phyloP scores from a whole-genome alignment of 768 basidiomycete genomes.

The Cystofilobasidium bisporidii region DNA sequence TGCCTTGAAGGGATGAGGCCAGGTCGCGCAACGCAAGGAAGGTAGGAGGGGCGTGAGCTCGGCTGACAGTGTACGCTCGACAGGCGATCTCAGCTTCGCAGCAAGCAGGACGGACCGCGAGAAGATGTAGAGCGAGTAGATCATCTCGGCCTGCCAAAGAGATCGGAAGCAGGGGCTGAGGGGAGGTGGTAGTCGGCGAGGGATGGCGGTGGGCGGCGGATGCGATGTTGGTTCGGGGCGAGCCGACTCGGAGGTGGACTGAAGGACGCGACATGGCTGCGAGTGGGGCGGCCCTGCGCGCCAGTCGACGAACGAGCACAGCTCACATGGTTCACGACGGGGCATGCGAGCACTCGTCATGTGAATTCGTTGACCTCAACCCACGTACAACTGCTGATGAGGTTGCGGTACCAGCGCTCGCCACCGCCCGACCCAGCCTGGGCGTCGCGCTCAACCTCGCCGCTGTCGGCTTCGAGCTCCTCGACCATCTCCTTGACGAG shows the following conservation, averaged over 20 bases:
- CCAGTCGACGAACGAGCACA: too few species aligned
- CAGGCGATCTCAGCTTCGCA: conserved; percentile 14
- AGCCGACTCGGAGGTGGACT: too few species aligned
- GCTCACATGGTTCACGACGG: too few species aligned
- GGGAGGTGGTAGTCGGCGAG: not conserved
- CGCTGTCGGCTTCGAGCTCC: conserved; percentile 56
- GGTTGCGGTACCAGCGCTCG: conserved; percentile 51
- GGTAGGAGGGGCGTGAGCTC: too few species aligned
- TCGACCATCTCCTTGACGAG: conserved; percentile 69
- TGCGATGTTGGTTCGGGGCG: not conserved
- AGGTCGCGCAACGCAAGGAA: too few species aligned
- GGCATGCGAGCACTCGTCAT: too few species aligned
- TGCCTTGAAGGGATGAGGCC: conserved; percentile 49
- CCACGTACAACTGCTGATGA: conserved; percentile 32
- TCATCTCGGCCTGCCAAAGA: conserved; percentile 36
- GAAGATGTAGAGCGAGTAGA: conserved; percentile 63
- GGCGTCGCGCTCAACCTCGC: conserved; percentile 69
- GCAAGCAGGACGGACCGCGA: conserved; percentile 54
- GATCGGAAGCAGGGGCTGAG: not conserved
- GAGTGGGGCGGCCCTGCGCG: too few species aligned
- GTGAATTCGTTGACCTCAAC: conserved; percentile 14
- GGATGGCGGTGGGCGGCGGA: not conserved
- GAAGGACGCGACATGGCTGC: too few species aligned
- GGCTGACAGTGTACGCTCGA: conserved; percentile 15
- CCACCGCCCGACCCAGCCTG: conserved; percentile 46